Base-by-base conservation (phyloP, 805 yeast species). In the Clavispora vitiphila region DNA sequence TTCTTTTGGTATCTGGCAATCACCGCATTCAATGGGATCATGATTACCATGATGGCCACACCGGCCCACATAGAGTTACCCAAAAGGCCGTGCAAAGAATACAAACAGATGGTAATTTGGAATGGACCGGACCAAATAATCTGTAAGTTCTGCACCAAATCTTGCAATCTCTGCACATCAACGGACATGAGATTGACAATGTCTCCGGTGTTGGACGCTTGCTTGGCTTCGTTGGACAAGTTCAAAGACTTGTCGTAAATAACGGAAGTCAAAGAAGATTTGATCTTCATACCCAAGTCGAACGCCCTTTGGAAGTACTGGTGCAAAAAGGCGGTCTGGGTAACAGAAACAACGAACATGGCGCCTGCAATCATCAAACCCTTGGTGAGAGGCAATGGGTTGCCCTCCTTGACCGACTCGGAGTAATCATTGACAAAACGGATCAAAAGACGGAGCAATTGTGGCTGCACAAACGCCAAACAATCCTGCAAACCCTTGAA, bases 21-120 rank as follows among this genome's bases (percentile, higher is more conserved):
- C 18, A 70, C 60, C 3, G 87, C 81, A 57, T 90, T 89, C 37
- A 87, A 56, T 5, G 96, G 96, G 50, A 89, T 79, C 77, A 88
- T 80, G 23, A 88, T 55, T 3, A 81, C 57, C 78, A 90, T 79
- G 43, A 91, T 80, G 24, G 76, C 63, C 11, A 91, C 95, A 61
- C 98, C 98, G 32, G 95, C 83, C 96, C 96, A 87, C 95, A 90
- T 89, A n/a, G 93, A 77, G 44, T 81, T 78, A 27, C 96, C 96
- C 43, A 90, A 63, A 35, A 90, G 65, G 4, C 77, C 74, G 61
- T 88, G 77, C 40, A 90, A 70, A 1, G 93, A 82, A 34, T 74
- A 61, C 47, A 90, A 71, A 71, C 97, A 88, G 43, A 90, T 64
- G 19, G 74, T 55, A 50, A 90, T 80, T 64, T 90, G 96, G 65